These are phyloP conservation scores for Spergularia bocconei DNA, from an alignment of 148 eudicot species.

Conservation along the genomic window DNA sequence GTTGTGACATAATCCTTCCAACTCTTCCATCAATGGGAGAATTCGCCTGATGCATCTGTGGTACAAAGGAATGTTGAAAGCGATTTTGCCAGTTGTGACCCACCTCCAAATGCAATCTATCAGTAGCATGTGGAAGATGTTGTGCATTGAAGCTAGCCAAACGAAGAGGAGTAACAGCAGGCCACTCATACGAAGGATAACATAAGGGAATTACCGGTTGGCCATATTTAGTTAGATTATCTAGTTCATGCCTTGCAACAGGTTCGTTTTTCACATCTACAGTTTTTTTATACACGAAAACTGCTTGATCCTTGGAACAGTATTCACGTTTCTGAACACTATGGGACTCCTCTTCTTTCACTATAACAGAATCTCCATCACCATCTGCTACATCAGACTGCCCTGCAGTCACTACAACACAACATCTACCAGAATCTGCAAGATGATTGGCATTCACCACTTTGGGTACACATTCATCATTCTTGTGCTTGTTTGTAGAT, in stretches of 20 bases:
- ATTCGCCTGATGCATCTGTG: constrained; percentile 59
- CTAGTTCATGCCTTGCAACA: constrained; percentile 42
- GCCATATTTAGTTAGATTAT: constrained; percentile 32
- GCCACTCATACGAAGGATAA: constrained; percentile 89
- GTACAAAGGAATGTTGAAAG: constrained; percentile 63
- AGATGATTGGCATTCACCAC: constrained; percentile 25
- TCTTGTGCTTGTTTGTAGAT: constrained; percentile 19
- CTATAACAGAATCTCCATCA: constrained; percentile 20
- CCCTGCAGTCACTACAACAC: constrained; percentile 24
- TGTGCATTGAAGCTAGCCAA: constrained; percentile 60
- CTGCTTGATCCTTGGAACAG: constrained; percentile 28
- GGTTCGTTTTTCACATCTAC: constrained; percentile 38
- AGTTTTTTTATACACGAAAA: constrained; percentile 28
- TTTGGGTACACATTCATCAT: constrained; percentile 22
- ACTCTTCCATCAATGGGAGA: constrained; percentile 52
- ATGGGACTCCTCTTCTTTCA: constrained; percentile 25
- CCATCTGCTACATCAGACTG: constrained; percentile 27
- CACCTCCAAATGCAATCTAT: constrained; percentile 95
- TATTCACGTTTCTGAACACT: constrained; percentile 25
- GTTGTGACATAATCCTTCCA: constrained; percentile 57
- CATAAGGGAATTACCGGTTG: constrained; percentile 48
- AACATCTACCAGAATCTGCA: constrained; percentile 27
- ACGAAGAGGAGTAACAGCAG: constrained; percentile 63
- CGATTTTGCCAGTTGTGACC: constrained; percentile 77
- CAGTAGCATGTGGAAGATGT: constrained; percentile 78